Conservation (phyloP, 2,329 filamentous ascomycete genomes). For the Neonectria ditissima region DNA sequence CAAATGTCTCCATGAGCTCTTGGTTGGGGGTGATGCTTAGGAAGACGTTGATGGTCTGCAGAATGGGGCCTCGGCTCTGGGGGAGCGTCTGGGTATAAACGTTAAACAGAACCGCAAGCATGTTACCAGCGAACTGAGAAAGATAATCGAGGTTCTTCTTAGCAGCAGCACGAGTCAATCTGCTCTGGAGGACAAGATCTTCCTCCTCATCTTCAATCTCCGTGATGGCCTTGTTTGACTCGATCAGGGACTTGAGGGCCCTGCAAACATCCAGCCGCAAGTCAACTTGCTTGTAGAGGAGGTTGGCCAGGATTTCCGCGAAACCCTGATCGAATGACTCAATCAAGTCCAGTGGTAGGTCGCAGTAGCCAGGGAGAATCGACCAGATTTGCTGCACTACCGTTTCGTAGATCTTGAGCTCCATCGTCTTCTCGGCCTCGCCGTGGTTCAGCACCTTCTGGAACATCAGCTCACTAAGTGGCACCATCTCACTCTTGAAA, state of each 20-base stretch:
- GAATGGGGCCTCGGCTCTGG: slow-evolving; percentile 88
- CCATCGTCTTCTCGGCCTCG: slow-evolving; percentile 87
- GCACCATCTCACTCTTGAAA: slow-evolving; percentile 88
- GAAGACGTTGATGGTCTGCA: slow-evolving; percentile 95
- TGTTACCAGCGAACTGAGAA: slow-evolving; percentile 82
- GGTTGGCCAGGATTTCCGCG: slow-evolving; percentile 89
- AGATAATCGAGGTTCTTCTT: slow-evolving; percentile 86
- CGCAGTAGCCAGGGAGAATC: slow-evolving; percentile 92
- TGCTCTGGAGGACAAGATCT: slow-evolving; percentile 79
- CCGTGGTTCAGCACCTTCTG: slow-evolving; percentile 88
- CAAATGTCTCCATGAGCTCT: slow-evolving; percentile 89
- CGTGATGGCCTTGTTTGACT: slow-evolving; percentile 88
- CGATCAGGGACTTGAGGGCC: slow-evolving; percentile 85
- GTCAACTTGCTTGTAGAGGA: slow-evolving; percentile 92
- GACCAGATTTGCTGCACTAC: slow-evolving; percentile 97
- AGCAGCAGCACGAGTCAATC: slow-evolving; percentile 80
- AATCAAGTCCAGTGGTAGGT: slow-evolving; percentile 83
- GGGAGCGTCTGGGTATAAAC: slow-evolving; percentile 97
- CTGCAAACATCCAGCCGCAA: slow-evolving; percentile 89
- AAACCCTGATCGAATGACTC: slow-evolving; percentile 87
- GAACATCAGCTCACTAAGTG: slow-evolving; percentile 90
- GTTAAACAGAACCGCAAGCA: slow-evolving; percentile 98
- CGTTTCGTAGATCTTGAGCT: slow-evolving; percentile 98
- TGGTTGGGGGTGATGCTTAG: slow-evolving; percentile 84
- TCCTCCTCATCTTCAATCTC: slow-evolving; percentile 76